These are phyloP conservation scores for Asterophora parasitica DNA, from an alignment of 768 basidiomycete species.

Conservation along the genomic window DNA sequence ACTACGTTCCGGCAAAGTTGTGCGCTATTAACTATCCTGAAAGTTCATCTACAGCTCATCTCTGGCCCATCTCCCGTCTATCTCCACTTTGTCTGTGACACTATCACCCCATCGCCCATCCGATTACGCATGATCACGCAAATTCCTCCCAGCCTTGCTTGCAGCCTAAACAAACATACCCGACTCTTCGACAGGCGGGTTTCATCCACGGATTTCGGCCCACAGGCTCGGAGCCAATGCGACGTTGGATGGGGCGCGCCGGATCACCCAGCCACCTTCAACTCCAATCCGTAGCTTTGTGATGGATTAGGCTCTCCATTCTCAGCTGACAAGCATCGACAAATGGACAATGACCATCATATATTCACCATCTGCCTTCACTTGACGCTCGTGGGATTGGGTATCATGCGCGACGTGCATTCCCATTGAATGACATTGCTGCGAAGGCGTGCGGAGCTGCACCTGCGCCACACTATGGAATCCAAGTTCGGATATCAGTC, in stretches of 20 bases:
- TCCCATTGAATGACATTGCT: no score
- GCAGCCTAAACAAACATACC: no score
- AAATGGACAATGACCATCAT: not conserved
- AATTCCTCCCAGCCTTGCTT: no score
- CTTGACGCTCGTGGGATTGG: not conserved
- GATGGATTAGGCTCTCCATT: not conserved
- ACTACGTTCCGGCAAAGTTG: not conserved
- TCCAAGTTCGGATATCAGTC: no score
- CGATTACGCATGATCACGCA: no score
- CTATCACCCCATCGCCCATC: conserved; percentile 1
- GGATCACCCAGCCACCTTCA: not conserved
- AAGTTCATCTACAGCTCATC: not conserved
- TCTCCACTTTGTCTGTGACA: not conserved
- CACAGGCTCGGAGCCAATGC: no score
- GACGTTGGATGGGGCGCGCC: not conserved
- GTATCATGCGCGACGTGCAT: no score
- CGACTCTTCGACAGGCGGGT: no score
- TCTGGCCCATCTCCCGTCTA: no score
- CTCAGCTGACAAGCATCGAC: not conserved
- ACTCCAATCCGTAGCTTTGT: not conserved
- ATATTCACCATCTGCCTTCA: not conserved
- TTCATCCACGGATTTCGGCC: no score
- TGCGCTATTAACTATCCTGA: no score
- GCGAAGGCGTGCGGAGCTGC: no score
- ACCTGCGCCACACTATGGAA: conserved; percentile 1